These are phyloP conservation scores for Meredithiella fracta DNA, from an alignment of 2,329 filamentous ascomycete genomes.

Conservation along the genomic window DNA sequence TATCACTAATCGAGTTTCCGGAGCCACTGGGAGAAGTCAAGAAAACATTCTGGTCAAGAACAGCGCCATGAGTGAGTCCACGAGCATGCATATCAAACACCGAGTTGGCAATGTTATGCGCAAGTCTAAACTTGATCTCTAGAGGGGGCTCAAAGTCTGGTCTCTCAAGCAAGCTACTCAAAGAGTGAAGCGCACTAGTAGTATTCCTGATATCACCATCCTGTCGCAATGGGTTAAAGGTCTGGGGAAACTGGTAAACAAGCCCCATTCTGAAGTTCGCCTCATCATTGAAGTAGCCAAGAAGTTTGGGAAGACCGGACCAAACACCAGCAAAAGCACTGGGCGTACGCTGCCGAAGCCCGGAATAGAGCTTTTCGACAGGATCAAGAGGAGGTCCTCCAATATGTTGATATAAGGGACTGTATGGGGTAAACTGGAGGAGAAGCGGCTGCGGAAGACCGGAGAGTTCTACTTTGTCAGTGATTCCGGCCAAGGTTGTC, in stretches of 20 bases:
- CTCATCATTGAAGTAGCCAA: constrained; percentile 62
- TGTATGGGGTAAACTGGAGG: constrained; percentile 53
- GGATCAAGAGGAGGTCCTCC: constrained; percentile 38
- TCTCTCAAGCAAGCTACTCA: constrained; percentile 35
- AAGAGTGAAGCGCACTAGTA: constrained; percentile 36
- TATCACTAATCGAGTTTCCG: constrained; percentile 27
- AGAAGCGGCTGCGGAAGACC: constrained; percentile 32
- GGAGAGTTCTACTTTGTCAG: neutral
- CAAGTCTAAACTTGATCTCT: constrained; percentile 61
- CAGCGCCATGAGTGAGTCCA: constrained; percentile 53
- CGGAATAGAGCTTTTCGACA: constrained; percentile 46
- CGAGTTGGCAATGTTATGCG: constrained; percentile 54
- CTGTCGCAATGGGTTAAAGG: constrained; percentile 25
- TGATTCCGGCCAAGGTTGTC: constrained; percentile 22
- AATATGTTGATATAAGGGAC: constrained; percentile 37
- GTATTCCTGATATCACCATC: constrained; percentile 24
- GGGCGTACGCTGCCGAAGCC: constrained; percentile 35
- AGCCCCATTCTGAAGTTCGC: constrained; percentile 54
- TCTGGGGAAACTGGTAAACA: constrained; percentile 55
- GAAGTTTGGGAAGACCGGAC: constrained; percentile 43
- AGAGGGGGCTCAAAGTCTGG: constrained; percentile 46
- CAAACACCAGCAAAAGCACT: constrained; percentile 21
- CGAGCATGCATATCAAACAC: constrained; percentile 57
- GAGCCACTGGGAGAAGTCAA: constrained; percentile 38
- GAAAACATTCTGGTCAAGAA: constrained; percentile 49